phyloP scores from a whole-genome alignment of 768 basidiomycete genomes.

The Lactarius pseudohatsudake region DNA sequence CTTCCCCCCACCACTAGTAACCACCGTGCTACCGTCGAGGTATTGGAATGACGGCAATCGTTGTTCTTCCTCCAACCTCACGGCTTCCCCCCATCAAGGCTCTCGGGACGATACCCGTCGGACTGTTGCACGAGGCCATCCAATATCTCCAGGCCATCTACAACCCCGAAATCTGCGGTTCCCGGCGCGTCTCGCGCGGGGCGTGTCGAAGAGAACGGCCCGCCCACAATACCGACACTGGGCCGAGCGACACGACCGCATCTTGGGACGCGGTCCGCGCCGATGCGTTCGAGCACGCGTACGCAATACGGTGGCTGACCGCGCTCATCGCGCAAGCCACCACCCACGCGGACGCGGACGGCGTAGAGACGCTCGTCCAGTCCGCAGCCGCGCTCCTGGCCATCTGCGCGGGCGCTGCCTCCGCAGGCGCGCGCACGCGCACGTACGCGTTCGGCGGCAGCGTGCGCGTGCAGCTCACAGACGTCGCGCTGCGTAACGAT shows the following conservation, averaged over 20 bases:
- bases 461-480: slow-evolving; percentile 52
- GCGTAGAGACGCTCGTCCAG: slow-evolving; percentile 45
- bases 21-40: not conserved
- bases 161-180: slow-evolving; percentile 62
- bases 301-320: slow-evolving; percentile 74
- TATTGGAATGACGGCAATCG: slow-evolving; percentile 4
- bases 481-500: slow-evolving; percentile 67
- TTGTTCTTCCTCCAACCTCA: slow-evolving; percentile 11
- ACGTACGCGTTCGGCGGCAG: slow-evolving; percentile 47
- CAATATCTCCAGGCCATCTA: slow-evolving; percentile 55
- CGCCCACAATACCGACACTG: not conserved
- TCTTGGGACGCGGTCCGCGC: slow-evolving; percentile 39
- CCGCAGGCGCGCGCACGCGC: slow-evolving; percentile 58
- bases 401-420: slow-evolving; percentile 59
- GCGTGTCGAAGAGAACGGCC: not conserved
- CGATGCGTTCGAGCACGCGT: slow-evolving; percentile 69
- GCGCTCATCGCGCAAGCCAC: slow-evolving; percentile 46
- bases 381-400: slow-evolving; percentile 64
- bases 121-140: slow-evolving; percentile 44
- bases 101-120: not conserved
- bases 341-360: not conserved
- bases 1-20: not conserved
- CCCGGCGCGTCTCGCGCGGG: slow-evolving; percentile 38
- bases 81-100: slow-evolving; percentile 21
- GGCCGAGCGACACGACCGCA: slow-evolving; percentile 19